phyloP scores from a whole-genome alignment of 306 rosid genomes.

The Malus sylvestris region DNA sequence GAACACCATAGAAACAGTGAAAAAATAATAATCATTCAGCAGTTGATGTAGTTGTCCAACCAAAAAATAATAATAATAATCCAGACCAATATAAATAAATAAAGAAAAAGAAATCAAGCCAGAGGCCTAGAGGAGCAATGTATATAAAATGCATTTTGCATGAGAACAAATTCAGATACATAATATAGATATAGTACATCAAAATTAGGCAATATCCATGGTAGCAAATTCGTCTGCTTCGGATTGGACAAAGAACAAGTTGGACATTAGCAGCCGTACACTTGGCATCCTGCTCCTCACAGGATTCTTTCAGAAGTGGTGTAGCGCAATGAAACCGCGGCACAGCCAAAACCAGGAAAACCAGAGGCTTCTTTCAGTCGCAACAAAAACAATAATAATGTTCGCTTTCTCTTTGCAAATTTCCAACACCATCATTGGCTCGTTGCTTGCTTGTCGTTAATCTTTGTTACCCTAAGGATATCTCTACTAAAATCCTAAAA shows the following conservation, averaged over 20 bases:
- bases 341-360: constrained; percentile 16
- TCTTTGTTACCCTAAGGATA: no score
- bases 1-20: not conserved
- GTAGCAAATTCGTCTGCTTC: not conserved
- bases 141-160: not conserved
- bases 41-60: not conserved
- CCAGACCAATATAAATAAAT: not conserved
- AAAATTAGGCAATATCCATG: not conserved
- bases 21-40: not conserved
- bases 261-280: constrained; percentile 6
- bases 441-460: no score
- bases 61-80: not conserved
- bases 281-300: not conserved
- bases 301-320: not conserved
- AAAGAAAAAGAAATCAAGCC: not conserved
- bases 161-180: not conserved
- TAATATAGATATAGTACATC: not conserved
- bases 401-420: not conserved
- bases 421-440: no score
- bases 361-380: constrained; percentile 6
- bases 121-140: no score
- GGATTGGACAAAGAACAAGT: constrained; percentile 11
- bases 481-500: no score
- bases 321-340: constrained; percentile 26
- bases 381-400: not conserved